phyloP scores from a whole-genome alignment of 164 flowering plant species.

The Saururus chinensis region DNA sequence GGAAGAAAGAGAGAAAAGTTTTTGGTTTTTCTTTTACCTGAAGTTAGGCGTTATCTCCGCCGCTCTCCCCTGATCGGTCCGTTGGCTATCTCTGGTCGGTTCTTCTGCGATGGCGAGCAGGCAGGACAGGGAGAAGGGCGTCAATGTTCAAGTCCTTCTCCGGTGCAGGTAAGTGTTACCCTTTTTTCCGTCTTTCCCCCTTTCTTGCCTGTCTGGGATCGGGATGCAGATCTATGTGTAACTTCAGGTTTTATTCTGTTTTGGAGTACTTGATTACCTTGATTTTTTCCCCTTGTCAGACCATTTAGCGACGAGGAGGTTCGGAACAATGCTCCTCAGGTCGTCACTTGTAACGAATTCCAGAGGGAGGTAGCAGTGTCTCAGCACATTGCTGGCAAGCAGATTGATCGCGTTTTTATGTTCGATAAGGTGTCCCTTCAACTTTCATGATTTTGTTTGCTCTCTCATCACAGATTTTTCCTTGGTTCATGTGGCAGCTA shows the following conservation, averaged over 20 bases:
- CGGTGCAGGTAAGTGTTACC: constrained; percentile 69
- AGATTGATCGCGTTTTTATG: constrained; percentile 76
- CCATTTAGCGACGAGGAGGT: constrained; percentile 93
- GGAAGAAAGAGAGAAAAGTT: too few relatives aligned
- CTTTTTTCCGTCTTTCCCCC: not conserved
- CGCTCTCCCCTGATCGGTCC: not conserved
- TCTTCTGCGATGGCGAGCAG: constrained; percentile 18
- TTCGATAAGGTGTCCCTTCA: constrained; percentile 67
- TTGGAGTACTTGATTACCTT: not conserved
- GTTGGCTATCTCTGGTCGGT: not conserved
- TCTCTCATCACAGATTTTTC: not conserved
- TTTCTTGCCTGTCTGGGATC: not conserved
- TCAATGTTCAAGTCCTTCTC: constrained; percentile 92
- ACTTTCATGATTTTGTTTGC: not conserved
- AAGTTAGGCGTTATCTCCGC: too few relatives aligned
- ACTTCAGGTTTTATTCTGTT: not conserved
- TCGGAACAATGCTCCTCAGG: constrained; percentile 90
- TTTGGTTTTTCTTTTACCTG: too few relatives aligned
- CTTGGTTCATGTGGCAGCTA: too few relatives aligned
- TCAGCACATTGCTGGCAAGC: constrained; percentile 92
- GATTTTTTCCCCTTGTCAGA: constrained; percentile 21
- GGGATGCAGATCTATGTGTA: not conserved
- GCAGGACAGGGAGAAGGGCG: constrained; percentile 85
- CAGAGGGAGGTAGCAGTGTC: constrained; percentile 83
- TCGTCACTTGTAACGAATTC: constrained; percentile 74